Conservation (phyloP, 2,329 filamentous ascomycete species). For the Bimuria novae-zelandiae region DNA sequence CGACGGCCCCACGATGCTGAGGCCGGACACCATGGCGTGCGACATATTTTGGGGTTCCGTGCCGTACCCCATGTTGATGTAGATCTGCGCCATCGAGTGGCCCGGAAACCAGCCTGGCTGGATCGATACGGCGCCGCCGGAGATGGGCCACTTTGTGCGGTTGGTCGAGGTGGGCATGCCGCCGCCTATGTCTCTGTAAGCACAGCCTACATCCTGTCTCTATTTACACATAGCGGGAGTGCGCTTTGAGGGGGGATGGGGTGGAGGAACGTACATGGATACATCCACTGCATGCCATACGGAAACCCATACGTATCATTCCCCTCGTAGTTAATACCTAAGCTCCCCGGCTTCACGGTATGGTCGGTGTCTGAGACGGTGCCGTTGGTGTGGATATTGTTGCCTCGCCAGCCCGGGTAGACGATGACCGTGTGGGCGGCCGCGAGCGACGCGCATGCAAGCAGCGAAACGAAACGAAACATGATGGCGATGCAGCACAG, state of each 20-base stretch:
- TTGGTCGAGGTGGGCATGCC: slow-evolving; percentile 78
- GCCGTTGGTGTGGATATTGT: slow-evolving; percentile 80
- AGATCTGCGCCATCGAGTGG: slow-evolving; percentile 79
- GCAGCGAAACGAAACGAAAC: slow-evolving; percentile 41
- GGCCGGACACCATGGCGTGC: slow-evolving; percentile 75
- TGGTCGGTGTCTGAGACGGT: slow-evolving; percentile 51
- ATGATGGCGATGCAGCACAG: slow-evolving; percentile 28
- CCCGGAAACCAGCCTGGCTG: slow-evolving; percentile 97
- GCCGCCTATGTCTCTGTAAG: too few species aligned
- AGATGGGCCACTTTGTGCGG: slow-evolving; percentile 88
- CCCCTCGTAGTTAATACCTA: slow-evolving; percentile 51
- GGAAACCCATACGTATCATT: slow-evolving; percentile 64
- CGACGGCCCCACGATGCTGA: slow-evolving; percentile 80
- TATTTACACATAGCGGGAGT: too few species aligned
- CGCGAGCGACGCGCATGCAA: slow-evolving; percentile 48
- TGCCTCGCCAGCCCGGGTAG: slow-evolving; percentile 84
- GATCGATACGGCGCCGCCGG: slow-evolving; percentile 83
- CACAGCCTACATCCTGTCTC: too few species aligned
- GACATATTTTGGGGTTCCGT: slow-evolving; percentile 86
- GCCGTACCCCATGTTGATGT: slow-evolving; percentile 88
- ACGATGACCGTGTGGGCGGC: slow-evolving; percentile 80
- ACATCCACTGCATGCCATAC: slow-evolving; percentile 94
- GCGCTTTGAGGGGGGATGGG: too few species aligned
- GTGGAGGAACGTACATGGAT: slow-evolving; percentile 73
- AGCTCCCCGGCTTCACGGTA: slow-evolving; percentile 43